phyloP scores from a whole-genome alignment of 441 rosid species.

The Gossypium armourianum region DNA sequence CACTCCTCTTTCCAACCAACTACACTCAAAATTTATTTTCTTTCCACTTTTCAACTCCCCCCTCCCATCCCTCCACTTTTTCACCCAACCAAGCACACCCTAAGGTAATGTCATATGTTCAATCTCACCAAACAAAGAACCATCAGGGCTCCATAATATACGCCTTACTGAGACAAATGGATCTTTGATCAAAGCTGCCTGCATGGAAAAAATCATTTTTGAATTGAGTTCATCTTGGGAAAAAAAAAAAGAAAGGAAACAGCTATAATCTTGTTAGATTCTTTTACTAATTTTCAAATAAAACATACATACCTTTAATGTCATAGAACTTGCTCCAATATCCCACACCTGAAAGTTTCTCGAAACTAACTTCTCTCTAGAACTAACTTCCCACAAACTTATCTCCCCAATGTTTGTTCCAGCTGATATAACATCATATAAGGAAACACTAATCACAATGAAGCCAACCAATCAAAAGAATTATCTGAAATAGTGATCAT shows the following conservation, averaged over 20 bases:
- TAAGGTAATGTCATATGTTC: background rate
- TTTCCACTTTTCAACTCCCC: too few species aligned
- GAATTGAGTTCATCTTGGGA: background rate
- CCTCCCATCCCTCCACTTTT: too few species aligned
- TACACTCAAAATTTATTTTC: too few species aligned
- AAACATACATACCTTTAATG: slow-evolving; percentile 27
- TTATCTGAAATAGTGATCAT: background rate
- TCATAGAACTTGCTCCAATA: slow-evolving; percentile 20
- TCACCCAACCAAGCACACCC: background rate
- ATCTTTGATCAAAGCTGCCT: slow-evolving; percentile 29
- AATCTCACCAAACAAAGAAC: slow-evolving; percentile 31
- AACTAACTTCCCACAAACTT: slow-evolving; percentile 32
- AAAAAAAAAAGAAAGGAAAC: background rate
- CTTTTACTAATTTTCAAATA: background rate
- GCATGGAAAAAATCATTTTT: slow-evolving; percentile 12
- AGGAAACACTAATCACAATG: slow-evolving; percentile 10
- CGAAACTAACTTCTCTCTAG: slow-evolving; percentile 20
- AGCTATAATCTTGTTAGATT: background rate
- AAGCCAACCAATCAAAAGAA: background rate
- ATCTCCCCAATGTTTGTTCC: slow-evolving; percentile 34
- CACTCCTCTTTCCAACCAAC: too few species aligned
- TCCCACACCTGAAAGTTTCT: slow-evolving; percentile 31
- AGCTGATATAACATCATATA: slow-evolving; percentile 21
- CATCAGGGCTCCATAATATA: slow-evolving; percentile 30
- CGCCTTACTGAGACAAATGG: slow-evolving; percentile 28